Percentiles rank a stretch among this genome's conserved stretches.
Conservation (phyloP, 371 early-diverging fungal genomes). For the Lichtheimia ramosa region DNA sequence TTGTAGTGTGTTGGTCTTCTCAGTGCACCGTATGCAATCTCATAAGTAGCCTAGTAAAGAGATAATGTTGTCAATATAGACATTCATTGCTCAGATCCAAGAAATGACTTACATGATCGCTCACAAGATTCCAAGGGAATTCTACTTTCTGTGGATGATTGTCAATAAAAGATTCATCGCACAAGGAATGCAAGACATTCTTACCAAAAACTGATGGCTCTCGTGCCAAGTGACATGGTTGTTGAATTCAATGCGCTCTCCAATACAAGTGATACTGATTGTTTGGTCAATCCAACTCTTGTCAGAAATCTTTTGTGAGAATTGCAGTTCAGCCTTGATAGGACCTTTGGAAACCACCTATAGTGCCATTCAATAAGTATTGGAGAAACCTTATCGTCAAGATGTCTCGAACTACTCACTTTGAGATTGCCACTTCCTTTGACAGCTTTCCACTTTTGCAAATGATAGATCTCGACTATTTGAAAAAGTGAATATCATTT, state of each 20-base stretch:
- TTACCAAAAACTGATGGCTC: slow-evolving; percentile 78
- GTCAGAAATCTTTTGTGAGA: slow-evolving; percentile 63
- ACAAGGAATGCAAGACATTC: neutral
- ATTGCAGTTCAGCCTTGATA: slow-evolving; percentile 60
- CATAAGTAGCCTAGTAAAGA: slow-evolving; percentile 79
- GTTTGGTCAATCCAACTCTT: slow-evolving; percentile 71
- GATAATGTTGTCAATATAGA: too few species aligned
- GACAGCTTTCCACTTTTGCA: slow-evolving; percentile 36
- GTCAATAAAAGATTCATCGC: neutral
- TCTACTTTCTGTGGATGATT: slow-evolving; percentile 75
- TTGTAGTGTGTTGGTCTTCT: slow-evolving; percentile 94
- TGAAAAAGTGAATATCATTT: neutral
- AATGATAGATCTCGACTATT: slow-evolving; percentile 47
- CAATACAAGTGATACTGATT: slow-evolving; percentile 66
- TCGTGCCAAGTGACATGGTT: slow-evolving; percentile 91
- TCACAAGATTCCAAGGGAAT: slow-evolving; percentile 82
- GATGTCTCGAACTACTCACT: slow-evolving; percentile 7
- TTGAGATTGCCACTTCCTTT: slow-evolving; percentile 28
- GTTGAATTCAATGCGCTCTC: slow-evolving; percentile 81
- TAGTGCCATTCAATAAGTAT: neutral
- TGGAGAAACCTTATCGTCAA: too few species aligned
- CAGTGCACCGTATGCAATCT: slow-evolving; percentile 91
- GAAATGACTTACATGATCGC: slow-evolving; percentile 60
- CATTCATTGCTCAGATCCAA: neutral
- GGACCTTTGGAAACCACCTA: slow-evolving; percentile 37